phyloP scores from a whole-genome alignment of 176 grass and related monocot species.

The bread wheat (Triticum aestivum) region DNA sequence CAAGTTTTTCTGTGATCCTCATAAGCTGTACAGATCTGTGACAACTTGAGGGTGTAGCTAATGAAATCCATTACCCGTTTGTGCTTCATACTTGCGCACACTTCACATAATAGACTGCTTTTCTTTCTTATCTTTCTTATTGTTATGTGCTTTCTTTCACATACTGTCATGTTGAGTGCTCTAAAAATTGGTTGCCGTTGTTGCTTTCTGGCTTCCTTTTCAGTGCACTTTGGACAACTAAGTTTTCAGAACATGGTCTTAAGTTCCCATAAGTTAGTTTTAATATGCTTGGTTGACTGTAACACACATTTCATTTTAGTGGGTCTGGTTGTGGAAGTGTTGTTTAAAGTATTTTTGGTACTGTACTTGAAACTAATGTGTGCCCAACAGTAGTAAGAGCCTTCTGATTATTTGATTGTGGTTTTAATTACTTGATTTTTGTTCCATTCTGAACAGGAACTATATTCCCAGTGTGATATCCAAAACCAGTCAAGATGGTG shows the following conservation, averaged over 20 bases:
- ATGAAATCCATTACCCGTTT: not conserved
- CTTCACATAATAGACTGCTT: no score
- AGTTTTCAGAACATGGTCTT: not conserved
- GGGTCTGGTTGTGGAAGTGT: not conserved
- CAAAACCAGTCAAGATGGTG: conserved; percentile 70
- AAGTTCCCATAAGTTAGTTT: not conserved
- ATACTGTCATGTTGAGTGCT: not conserved
- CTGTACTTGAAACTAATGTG: not conserved
- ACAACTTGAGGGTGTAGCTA: no score
- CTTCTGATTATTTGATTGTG: not conserved
- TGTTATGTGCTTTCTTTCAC: not conserved
- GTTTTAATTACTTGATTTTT: not conserved
- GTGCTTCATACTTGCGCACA: not conserved
- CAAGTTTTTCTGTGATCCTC: not conserved
- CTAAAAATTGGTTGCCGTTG: not conserved
- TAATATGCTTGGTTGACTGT: not conserved
- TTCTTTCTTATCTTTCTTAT: not conserved
- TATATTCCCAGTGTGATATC: conserved; percentile 21
- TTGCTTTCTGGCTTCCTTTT: not conserved
- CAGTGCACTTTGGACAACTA: not conserved
- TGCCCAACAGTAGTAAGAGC: not conserved
- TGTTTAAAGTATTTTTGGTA: not conserved
- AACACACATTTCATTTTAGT: not conserved
- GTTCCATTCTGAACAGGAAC: not conserved
- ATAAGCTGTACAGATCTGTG: not conserved